Evolutionary conservation across 257 asterid genomes (phyloP), one percentile per base, ranked within the genome.

Genomic region (Ligustrum vulgare): DNA sequence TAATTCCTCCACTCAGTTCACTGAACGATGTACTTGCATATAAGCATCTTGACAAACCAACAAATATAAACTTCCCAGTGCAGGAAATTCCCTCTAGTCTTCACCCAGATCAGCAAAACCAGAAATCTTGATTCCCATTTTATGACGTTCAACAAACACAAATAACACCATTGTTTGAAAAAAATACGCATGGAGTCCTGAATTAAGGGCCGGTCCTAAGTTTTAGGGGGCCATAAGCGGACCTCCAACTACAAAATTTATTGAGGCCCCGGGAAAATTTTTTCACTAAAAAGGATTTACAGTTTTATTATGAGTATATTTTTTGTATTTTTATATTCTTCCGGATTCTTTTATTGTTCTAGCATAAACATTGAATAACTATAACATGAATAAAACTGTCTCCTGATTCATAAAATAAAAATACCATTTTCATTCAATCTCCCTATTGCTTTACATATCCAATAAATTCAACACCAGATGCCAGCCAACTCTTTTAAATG

Each of bases 21-120:
- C 25, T 12, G 22, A 39, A 58, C 20, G 20, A 6, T 34, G 72
- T 18, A 5, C 20, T 32, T 20, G 39, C 56, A 75, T 31, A 51
- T 34, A 5, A 10, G 54, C 13, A 10, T 43, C 31, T 4, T 20
- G 6, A 54, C 31, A 36, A 22, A 62, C 31, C 71, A 39, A 56
- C 8, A 34, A 6, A 51, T 12, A 22, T 36, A 35, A 36, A 78
- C 39, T 6, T 32, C 68, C 62, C 16, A 67, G 37, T 33, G 36
- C 69, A 33, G 47, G 7, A 33, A 51, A 35, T 33, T 11, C 9
- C 33, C 36, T 78, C 45, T 23, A 34, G 32, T 54, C 32, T 16
- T 62, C 60, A 51, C 41, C 51, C 51, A 66, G 16, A 65, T 25
- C 36, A n/a, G 51, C 8, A 34, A 68, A 35, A 65, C 81, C 62